A percentile compares a stretch with the other conserved stretches of the same genome.
Evolutionary conservation across 495 filamentous ascomycete species (phyloP).

Genomic region (Aspergillus kassunensis): DNA sequence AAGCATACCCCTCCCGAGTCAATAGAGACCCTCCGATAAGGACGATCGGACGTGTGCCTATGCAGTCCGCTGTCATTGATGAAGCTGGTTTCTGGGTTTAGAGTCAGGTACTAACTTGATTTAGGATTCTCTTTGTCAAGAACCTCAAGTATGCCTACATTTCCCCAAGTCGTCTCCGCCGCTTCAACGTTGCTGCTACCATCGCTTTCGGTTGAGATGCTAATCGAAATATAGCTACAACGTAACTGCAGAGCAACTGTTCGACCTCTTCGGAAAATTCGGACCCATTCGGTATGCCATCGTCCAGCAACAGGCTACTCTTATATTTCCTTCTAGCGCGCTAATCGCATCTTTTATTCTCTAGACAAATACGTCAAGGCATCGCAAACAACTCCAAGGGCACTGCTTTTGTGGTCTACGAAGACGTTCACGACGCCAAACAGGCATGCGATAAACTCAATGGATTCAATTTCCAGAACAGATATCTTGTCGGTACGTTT

Average conservation of each 20-base stretch:
- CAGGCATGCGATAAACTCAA: conserved; percentile 98
- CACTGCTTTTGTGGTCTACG: conserved; percentile 97
- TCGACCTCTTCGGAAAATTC: conserved; percentile 93
- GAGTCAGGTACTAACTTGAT: conserved; percentile 9
- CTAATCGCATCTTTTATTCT: conserved; percentile 28
- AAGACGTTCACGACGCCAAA: conserved; percentile 99
- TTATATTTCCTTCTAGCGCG: neutral
- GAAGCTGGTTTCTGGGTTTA: neutral
- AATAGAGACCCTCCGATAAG: conserved; percentile 14
- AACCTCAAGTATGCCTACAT: conserved; percentile 72
- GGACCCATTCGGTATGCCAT: conserved; percentile 82
- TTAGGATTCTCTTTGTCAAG: conserved; percentile 95
- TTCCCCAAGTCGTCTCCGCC: conserved; percentile 5
- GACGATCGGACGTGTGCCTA: conserved; percentile 10
- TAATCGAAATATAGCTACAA: conserved; percentile 65
- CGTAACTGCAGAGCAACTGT: conserved; percentile 89
- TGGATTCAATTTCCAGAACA: conserved; percentile 99
- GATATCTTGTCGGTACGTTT: conserved; percentile 92
- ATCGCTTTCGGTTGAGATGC: conserved; percentile 5
- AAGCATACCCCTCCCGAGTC: conserved; percentile 30
- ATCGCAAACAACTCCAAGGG: conserved; percentile 97
- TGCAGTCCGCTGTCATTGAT: conserved; percentile 13
- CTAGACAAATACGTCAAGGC: conserved; percentile 95
- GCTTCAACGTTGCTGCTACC: neutral
- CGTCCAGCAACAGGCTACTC: neutral